Conservation (phyloP, 2,329 filamentous ascomycete species). For the Botrytis pseudocinerea region DNA sequence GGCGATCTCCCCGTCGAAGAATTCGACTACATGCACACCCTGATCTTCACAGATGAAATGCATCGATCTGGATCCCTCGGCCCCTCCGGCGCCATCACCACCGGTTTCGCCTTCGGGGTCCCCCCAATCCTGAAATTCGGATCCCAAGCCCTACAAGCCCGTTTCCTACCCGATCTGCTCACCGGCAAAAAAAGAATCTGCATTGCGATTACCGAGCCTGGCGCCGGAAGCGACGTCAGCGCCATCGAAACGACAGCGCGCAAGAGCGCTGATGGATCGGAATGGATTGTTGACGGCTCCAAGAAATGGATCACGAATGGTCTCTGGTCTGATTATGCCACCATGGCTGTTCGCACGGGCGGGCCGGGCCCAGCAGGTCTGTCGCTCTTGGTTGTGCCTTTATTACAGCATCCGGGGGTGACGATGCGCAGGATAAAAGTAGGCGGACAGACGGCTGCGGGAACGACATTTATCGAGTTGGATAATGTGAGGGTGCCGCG, state of each 20-base stretch:
- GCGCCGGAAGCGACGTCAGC: neutral
- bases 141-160: neutral
- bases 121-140: neutral
- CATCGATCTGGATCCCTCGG: conserved; percentile 63
- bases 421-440: neutral
- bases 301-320: conserved; percentile 77
- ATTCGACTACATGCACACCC: conserved; percentile 69
- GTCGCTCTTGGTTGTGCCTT: neutral
- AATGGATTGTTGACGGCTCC: conserved; percentile 70
- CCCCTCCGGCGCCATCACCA: conserved; percentile 37
- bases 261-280: conserved; percentile 47
- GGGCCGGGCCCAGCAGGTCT: conserved; percentile 45
- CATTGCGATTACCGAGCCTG: neutral
- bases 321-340: conserved; percentile 65
- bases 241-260: neutral
- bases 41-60: conserved; percentile 73
- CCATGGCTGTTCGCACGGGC: conserved; percentile 72
- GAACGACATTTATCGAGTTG: neutral
- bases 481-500: neutral
- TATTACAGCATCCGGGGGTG: neutral
- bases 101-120: neutral
- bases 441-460: neutral
- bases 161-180: neutral
- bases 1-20: conserved; percentile 69
- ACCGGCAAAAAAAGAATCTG: neutral